phyloP scores from a whole-genome alignment of 2,329 filamentous ascomycete species.

The Acrocalymma vagum region DNA sequence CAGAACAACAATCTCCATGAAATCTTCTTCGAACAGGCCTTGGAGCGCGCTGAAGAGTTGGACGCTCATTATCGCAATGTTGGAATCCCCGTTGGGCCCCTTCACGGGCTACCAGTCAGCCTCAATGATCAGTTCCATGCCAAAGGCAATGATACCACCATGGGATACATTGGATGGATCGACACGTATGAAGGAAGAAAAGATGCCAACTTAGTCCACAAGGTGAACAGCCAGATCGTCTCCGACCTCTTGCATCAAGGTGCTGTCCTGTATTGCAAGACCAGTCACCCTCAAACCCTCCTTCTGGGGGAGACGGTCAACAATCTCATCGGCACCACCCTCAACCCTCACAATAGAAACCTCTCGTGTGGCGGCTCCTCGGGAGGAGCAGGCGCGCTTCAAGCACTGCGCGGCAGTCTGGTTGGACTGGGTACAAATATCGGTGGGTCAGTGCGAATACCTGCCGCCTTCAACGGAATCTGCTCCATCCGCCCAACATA shows the following conservation, averaged over 20 bases:
- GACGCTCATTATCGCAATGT: slow-evolving; percentile 43
- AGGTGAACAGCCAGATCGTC: slow-evolving; percentile 53
- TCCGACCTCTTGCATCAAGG: slow-evolving; percentile 35
- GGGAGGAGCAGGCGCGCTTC: slow-evolving; percentile 65
- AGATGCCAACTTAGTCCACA: slow-evolving; percentile 51
- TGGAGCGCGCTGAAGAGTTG: slow-evolving; percentile 46
- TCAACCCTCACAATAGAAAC: slow-evolving; percentile 62
- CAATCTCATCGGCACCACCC: slow-evolving; percentile 61
- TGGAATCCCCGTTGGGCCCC: slow-evolving; percentile 43
- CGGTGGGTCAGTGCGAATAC: slow-evolving; percentile 63
- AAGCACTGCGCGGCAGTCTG: slow-evolving; percentile 60
- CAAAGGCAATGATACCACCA: slow-evolving; percentile 48
- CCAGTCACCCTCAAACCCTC: slow-evolving; percentile 63
- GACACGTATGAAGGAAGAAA: slow-evolving; percentile 36
- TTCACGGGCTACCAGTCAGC: slow-evolving; percentile 53
- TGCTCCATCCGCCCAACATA: slow-evolving; percentile 64
- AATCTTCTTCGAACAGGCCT: slow-evolving; percentile 52
- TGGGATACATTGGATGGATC: slow-evolving; percentile 65
- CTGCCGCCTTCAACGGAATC: slow-evolving; percentile 65
- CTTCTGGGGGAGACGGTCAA: slow-evolving; percentile 62
- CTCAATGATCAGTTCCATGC: slow-evolving; percentile 56
- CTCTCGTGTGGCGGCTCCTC: slow-evolving; percentile 62
- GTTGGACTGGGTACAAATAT: slow-evolving; percentile 66
- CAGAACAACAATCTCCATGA: slow-evolving; percentile 65
- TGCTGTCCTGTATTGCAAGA: slow-evolving; percentile 62